Evolutionary conservation across 148 eudicot genomes (phyloP).

Genomic region (Persicaria maculosa): DNA sequence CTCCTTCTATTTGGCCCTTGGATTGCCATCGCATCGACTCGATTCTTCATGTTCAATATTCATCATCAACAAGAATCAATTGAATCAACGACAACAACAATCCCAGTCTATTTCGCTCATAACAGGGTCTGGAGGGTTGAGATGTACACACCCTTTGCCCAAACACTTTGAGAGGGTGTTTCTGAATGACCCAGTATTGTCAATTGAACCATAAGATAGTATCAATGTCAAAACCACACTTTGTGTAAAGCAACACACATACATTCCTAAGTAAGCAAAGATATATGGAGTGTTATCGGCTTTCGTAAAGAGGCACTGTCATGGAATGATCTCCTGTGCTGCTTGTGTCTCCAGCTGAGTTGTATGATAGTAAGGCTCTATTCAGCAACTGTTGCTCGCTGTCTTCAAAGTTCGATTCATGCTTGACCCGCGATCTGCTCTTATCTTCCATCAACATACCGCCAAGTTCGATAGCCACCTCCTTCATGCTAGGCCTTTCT

Average conservation of each 20-base stretch:
- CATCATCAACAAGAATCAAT: neutral
- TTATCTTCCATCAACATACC: neutral
- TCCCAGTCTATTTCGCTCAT: no score
- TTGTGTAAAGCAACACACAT: neutral
- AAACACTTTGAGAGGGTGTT: no score
- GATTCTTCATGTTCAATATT: neutral
- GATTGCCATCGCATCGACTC: neutral
- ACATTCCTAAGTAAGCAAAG: neutral
- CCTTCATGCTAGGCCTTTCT: conserved; percentile 17
- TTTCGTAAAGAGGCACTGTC: neutral
- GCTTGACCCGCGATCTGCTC: neutral
- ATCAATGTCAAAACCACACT: no score
- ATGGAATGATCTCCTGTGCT: neutral
- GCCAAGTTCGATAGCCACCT: conserved; percentile 15
- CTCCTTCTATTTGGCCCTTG: neutral
- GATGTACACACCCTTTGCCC: no score
- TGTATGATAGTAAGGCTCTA: neutral
- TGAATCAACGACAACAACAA: neutral
- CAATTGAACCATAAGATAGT: no score
- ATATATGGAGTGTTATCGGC: neutral
- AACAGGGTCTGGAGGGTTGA: no score
- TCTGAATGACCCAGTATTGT: no score
- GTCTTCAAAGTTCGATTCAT: neutral
- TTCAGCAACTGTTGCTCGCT: conserved; percentile 3
- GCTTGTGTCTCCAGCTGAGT: neutral